Evolutionary conservation across 2,329 filamentous ascomycete species (phyloP).

Genomic region (Fusarium sp.): DNA sequence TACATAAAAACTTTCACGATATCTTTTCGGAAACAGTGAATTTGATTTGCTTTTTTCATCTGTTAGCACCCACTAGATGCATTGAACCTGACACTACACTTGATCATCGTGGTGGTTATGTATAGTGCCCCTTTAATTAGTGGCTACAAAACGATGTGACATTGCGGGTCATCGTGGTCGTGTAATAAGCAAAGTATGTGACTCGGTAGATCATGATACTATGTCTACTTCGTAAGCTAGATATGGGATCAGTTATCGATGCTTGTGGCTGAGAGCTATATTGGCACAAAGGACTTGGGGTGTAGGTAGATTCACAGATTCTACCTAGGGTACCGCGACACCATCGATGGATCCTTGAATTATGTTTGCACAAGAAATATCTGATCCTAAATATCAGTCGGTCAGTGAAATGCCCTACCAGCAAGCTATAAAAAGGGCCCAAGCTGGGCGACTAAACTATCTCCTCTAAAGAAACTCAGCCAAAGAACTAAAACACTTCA

Average conservation of each 20-base stretch:
- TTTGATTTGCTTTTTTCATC: not conserved
- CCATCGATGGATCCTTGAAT: fast-evolving
- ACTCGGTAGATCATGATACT: fast-evolving
- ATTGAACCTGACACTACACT: not conserved
- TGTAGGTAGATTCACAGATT: not conserved
- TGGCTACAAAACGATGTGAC: not conserved
- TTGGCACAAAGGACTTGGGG: not conserved
- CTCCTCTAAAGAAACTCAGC: fast-evolving
- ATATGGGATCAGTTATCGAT: fast-evolving
- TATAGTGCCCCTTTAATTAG: fast-evolving
- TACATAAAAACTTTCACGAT: not conserved
- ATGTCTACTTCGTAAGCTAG: not conserved
- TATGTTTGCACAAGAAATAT: not conserved
- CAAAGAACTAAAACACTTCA: fast-evolving
- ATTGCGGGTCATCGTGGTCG: not conserved
- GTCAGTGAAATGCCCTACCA: not conserved
- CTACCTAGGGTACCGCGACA: fast-evolving
- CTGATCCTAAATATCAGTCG: not conserved
- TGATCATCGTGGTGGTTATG: fast-evolving
- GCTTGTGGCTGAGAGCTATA: fast-evolving
- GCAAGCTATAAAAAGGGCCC: not conserved
- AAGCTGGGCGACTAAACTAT: fast-evolving
- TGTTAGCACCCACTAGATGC: fast-evolving
- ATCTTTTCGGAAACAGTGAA: not conserved
- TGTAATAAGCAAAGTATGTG: fast-evolving